These are phyloP conservation scores for Colletotrichum musae DNA, from an alignment of 2,329 filamentous ascomycete species.

Conservation along the genomic window DNA sequence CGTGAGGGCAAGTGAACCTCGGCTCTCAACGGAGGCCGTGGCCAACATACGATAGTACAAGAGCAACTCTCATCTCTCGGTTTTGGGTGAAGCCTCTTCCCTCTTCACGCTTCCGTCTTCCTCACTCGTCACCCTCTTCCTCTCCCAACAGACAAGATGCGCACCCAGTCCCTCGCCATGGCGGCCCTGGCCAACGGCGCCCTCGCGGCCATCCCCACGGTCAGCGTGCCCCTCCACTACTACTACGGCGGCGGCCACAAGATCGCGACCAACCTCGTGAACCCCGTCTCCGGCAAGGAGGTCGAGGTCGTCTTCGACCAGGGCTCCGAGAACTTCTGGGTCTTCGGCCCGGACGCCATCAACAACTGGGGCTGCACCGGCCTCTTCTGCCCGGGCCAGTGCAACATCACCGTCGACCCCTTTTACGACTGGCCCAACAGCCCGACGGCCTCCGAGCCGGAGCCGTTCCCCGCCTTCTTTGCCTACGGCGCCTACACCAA, in stretches of 20 bases:
- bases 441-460: slow-evolving; percentile 27
- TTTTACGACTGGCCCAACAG: slow-evolving; percentile 34
- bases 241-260: slow-evolving; percentile 38
- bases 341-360: slow-evolving; percentile 33
- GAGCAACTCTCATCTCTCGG: not conserved
- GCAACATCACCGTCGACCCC: slow-evolving; percentile 32
- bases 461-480: slow-evolving; percentile 17
- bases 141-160: slow-evolving; percentile 13
- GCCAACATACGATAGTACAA: slow-evolving; percentile 5
- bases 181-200: slow-evolving; percentile 25
- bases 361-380: slow-evolving; percentile 34
- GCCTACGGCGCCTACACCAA: slow-evolving; percentile 35
- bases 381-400: slow-evolving; percentile 34
- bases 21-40: not conserved
- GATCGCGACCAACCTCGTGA: slow-evolving; percentile 32
- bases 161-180: slow-evolving; percentile 19
- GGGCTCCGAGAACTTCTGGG: slow-evolving; percentile 38
- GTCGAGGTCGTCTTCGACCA: slow-evolving; percentile 38
- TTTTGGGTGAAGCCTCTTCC: not conserved
- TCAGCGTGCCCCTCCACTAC: slow-evolving; percentile 34
- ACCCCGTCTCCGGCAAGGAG: slow-evolving; percentile 19
- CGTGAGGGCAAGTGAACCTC: not conserved
- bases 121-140: not conserved
- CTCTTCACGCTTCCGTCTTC: slow-evolving; percentile 10
- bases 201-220: slow-evolving; percentile 24